Evolutionary conservation across 371 early-diverging fungal species (phyloP).

Genomic region (Dinochytrium kinnereticum): DNA sequence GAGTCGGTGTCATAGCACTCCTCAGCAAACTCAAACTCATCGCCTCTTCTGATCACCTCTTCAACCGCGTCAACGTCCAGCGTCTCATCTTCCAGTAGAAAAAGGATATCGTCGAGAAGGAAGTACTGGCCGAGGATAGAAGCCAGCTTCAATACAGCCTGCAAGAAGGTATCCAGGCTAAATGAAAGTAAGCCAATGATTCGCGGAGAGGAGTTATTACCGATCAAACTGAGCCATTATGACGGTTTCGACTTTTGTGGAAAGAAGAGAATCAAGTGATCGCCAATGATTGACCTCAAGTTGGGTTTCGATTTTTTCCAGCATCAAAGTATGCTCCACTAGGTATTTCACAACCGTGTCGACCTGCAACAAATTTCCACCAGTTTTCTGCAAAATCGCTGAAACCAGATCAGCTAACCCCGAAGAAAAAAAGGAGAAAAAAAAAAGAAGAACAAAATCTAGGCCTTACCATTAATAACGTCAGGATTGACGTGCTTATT

Average conservation of each 20-base stretch:
- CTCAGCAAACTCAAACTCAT: neutral
- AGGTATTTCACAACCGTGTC: neutral
- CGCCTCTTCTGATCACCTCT: neutral
- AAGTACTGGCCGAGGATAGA: slow-evolving; percentile 16
- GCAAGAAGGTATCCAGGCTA: neutral
- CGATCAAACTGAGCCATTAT: neutral
- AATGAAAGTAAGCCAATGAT: neutral
- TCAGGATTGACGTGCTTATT: neutral
- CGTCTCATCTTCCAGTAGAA: neutral
- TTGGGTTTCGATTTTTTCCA: neutral
- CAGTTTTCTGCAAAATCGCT: slow-evolving; percentile 1
- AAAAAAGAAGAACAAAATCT: too few species aligned
- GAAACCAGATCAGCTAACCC: too few species aligned
- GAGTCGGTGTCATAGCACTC: neutral
- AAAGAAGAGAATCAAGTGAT: neutral
- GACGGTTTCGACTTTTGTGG: neutral
- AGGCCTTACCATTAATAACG: neutral
- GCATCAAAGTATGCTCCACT: neutral
- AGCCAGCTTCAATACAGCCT: neutral
- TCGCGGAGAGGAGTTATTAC: neutral
- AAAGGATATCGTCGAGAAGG: neutral
- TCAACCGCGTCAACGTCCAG: neutral
- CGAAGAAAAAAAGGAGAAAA: too few species aligned
- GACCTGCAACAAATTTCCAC: slow-evolving; percentile 1
- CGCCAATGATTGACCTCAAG: neutral